phyloP scores from a whole-genome alignment of 164 flowering plant species.

The Annona cherimola region DNA sequence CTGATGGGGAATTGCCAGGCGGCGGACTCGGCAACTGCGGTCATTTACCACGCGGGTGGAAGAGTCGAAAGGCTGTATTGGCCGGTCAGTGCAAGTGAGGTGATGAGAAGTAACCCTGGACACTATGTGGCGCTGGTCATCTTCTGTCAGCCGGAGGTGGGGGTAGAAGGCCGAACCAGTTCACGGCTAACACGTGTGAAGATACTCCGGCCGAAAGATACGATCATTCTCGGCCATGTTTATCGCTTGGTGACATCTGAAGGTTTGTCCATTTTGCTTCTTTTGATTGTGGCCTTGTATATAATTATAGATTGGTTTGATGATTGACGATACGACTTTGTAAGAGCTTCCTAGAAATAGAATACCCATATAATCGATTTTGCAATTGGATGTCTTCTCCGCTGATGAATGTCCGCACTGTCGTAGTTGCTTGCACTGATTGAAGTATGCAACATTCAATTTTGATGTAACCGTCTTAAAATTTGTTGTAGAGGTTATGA shows the following conservation, averaged over 20 bases:
- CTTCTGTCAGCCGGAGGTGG: slow-evolving; percentile 12
- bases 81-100: slow-evolving; percentile 60
- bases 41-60: slow-evolving; percentile 71
- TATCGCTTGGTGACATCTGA: slow-evolving; percentile 74
- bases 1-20: slow-evolving; percentile 94
- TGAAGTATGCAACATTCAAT: not conserved
- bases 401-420: not conserved
- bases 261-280: slow-evolving; percentile 34
- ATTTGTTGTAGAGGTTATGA: slow-evolving; percentile 74
- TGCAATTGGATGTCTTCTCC: not conserved
- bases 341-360: no score
- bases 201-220: slow-evolving; percentile 76
- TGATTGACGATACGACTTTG: no score
- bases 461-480: slow-evolving; percentile 1
- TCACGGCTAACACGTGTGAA: slow-evolving; percentile 60
- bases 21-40: slow-evolving; percentile 64
- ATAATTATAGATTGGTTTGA: no score
- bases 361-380: not conserved
- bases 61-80: slow-evolving; percentile 60
- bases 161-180: slow-evolving; percentile 6
- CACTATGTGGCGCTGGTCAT: slow-evolving; percentile 83
- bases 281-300: no score
- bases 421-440: not conserved
- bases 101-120: slow-evolving; percentile 79
- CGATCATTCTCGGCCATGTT: slow-evolving; percentile 73